Evolutionary conservation across 306 rosid species (phyloP).

Genomic region (Gastrolobium bilobum): DNA sequence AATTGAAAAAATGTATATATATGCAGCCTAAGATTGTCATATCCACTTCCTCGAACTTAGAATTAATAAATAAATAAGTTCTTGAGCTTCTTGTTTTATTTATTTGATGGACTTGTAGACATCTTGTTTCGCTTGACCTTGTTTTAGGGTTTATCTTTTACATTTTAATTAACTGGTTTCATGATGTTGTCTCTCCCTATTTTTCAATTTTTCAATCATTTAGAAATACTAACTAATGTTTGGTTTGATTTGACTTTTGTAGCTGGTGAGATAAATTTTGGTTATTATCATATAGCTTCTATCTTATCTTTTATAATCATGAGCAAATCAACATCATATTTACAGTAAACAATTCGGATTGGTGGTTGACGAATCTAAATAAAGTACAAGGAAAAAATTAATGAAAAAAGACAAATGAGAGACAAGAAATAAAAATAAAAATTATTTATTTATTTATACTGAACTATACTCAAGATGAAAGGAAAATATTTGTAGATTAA

Average conservation of each 20-base stretch:
- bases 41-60: neutral
- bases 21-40: conserved; percentile 22
- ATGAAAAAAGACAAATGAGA: no score
- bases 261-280: neutral
- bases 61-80: neutral
- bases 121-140: neutral
- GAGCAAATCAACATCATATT: no score
- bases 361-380: no score
- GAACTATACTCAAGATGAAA: no score
- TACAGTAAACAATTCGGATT: no score
- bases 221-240: neutral
- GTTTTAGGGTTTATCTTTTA: neutral
- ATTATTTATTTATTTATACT: no score
- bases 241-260: neutral
- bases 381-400: no score
- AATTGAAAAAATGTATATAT: no score
- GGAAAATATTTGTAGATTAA: neutral
- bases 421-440: no score
- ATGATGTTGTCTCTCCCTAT: neutral
- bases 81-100: neutral
- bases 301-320: no score
- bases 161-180: neutral
- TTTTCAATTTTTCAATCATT: neutral
- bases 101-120: neutral
- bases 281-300: no score